Conservation (phyloP, 208 protist genomes). For the Acanthamoeba triangularis region DNA sequence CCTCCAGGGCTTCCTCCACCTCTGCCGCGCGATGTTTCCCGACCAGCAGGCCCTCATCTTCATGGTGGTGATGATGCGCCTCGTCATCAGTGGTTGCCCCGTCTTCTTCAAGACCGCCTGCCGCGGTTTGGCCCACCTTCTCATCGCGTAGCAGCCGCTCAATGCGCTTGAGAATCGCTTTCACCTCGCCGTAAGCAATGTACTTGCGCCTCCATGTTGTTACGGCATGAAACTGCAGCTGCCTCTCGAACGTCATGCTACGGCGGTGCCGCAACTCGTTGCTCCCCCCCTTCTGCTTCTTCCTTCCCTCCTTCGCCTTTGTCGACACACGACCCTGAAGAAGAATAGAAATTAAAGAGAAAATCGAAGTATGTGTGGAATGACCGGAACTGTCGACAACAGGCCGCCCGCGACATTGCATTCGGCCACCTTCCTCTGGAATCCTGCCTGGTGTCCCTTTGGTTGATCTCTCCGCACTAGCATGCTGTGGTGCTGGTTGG, state of each 20-base stretch:
- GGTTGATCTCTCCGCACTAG: not conserved
- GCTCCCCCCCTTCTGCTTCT: not conserved
- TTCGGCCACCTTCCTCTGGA: not conserved
- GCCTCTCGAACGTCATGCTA: slow-evolving; percentile 67
- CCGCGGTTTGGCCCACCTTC: not conserved
- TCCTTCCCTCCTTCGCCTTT: not conserved
- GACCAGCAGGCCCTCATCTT: not conserved
- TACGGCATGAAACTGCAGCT: slow-evolving; percentile 26
- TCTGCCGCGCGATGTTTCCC: not conserved
- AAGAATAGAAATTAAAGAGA: not conserved
- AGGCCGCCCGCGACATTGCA: no score
- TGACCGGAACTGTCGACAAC: not conserved
- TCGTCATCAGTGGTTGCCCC: not conserved
- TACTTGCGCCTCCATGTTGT: slow-evolving; percentile 52
- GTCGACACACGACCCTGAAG: not conserved
- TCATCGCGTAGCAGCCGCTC: slow-evolving; percentile 1
- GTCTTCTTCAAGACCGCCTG: not conserved
- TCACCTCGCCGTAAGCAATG: slow-evolving; percentile 6
- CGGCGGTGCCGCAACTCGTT: no score
- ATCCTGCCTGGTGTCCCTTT: slow-evolving; percentile 1
- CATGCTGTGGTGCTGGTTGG: not conserved
- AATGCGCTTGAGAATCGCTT: slow-evolving; percentile 8
- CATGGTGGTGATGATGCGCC: not conserved
- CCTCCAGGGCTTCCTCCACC: slow-evolving; percentile 8
- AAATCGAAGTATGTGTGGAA: not conserved